Conservation (phyloP, 2,329 filamentous ascomycete species). For the Fusarium penzigii region DNA sequence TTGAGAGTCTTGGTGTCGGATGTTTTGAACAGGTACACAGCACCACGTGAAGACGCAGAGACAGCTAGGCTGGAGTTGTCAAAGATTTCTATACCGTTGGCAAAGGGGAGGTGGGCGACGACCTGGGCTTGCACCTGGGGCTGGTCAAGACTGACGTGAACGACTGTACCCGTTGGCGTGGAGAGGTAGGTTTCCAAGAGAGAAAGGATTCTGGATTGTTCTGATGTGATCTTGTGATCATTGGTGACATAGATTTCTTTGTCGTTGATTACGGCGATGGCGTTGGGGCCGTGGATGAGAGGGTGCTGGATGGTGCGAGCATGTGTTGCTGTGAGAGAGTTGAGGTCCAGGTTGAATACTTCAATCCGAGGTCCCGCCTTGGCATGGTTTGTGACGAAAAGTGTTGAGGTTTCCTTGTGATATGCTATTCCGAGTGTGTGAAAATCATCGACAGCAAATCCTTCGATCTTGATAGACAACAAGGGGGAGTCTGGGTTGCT, state of each 20-base stretch:
- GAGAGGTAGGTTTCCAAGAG: slow-evolving; percentile 37
- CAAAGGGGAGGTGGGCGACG: slow-evolving; percentile 38
- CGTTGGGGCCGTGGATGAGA: slow-evolving; percentile 41
- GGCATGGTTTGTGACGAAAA: slow-evolving; percentile 42
- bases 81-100: slow-evolving; percentile 44
- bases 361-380: slow-evolving; percentile 39
- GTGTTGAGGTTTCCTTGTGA: slow-evolving; percentile 34
- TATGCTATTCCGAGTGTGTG: slow-evolving; percentile 43
- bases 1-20: slow-evolving; percentile 3
- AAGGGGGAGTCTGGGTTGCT: slow-evolving; percentile 6
- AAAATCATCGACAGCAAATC: slow-evolving; percentile 34
- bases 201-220: slow-evolving; percentile 26
- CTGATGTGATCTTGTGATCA: slow-evolving; percentile 37
- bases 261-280: slow-evolving; percentile 36
- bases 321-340: slow-evolving; percentile 35
- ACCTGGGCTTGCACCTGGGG: slow-evolving; percentile 21
- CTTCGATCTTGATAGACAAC: slow-evolving; percentile 21
- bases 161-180: slow-evolving; percentile 35
- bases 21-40: slow-evolving; percentile 14
- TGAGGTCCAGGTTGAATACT: slow-evolving; percentile 39
- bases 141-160: slow-evolving; percentile 34
- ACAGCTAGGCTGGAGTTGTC: slow-evolving; percentile 41
- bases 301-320: slow-evolving; percentile 39
- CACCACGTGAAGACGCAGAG: slow-evolving; percentile 32
- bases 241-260: slow-evolving; percentile 45